Percentiles rank a stretch among this genome's conserved stretches.
Evolutionary conservation across 371 early-diverging fungal genomes (phyloP).

Genomic region (Smittium culicis): DNA sequence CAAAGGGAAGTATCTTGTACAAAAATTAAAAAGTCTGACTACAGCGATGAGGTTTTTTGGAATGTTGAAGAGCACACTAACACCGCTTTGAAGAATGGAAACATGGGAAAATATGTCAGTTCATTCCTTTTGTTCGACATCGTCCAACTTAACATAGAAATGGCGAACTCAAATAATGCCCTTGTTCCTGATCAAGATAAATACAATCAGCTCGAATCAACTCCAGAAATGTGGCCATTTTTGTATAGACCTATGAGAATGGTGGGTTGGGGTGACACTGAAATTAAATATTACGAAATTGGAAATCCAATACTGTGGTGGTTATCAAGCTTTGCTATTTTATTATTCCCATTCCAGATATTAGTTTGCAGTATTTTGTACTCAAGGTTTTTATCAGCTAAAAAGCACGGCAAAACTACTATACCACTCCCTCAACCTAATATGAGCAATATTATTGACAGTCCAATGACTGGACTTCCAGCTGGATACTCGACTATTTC

Average conservation of each 20-base stretch:
- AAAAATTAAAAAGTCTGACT: constrained; percentile 24
- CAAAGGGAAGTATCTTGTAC: constrained; percentile 92
- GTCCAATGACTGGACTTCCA: too few species aligned
- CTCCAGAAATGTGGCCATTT: constrained; percentile 92
- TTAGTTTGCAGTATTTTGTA: neutral
- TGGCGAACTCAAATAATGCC: constrained; percentile 98
- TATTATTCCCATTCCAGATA: constrained; percentile 34
- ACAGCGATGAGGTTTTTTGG: constrained; percentile 63
- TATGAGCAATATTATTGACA: too few species aligned
- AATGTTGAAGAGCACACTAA: constrained; percentile 91
- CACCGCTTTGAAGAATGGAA: constrained; percentile 43
- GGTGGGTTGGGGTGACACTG: constrained; percentile 90
- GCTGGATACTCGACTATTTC: neutral
- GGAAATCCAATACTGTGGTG: constrained; percentile 98
- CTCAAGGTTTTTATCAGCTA: neutral
- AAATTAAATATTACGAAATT: constrained; percentile 85
- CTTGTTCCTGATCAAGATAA: constrained; percentile 94
- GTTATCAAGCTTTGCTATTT: constrained; percentile 52
- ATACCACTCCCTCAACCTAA: too few species aligned
- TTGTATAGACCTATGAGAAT: constrained; percentile 85
- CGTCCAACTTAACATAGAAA: constrained; percentile 90
- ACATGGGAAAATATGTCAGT: constrained; percentile 24
- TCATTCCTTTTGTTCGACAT: constrained; percentile 77
- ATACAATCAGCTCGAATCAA: constrained; percentile 77
- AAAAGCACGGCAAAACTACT: neutral